phyloP scores from a whole-genome alignment of 305 asterid genomes.

The Rubia occidens region DNA sequence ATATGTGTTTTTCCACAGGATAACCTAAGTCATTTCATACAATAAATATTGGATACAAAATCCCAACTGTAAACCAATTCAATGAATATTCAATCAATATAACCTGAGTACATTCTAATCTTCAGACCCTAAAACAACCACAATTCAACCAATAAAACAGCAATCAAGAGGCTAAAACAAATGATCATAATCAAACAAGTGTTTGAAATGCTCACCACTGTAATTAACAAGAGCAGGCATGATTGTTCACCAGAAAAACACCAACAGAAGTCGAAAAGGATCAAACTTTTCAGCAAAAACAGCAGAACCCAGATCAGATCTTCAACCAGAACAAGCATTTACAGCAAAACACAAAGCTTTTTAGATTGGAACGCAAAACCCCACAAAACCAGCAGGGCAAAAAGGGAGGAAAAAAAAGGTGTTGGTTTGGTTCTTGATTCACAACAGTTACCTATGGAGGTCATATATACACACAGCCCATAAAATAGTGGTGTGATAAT shows the following conservation, averaged over 20 bases:
- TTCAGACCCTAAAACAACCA: constrained; percentile 1
- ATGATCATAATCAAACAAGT: constrained; percentile 1
- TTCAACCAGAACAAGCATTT: constrained; percentile 47
- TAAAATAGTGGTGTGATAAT: not conserved
- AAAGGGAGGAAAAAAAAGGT: constrained; percentile 25
- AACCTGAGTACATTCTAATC: not conserved
- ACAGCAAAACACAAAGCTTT: constrained; percentile 24
- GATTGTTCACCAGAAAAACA: constrained; percentile 38
- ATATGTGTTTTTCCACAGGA: not conserved
- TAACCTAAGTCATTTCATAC: not conserved
- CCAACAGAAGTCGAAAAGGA: constrained; percentile 39
- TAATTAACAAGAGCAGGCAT: constrained; percentile 92
- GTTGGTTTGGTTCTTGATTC: constrained; percentile 9
- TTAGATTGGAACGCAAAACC: constrained; percentile 23
- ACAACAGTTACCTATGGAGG: not conserved
- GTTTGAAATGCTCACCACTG: constrained; percentile 50
- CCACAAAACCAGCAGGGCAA: constrained; percentile 37
- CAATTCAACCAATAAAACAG: not conserved
- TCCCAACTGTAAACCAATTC: not conserved
- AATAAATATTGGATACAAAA: not conserved
- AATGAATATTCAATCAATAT: not conserved
- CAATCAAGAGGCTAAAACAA: not conserved
- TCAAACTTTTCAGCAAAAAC: constrained; percentile 34
- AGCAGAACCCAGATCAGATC: constrained; percentile 47
- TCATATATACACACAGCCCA: constrained; percentile 10